These are phyloP conservation scores for Rhipidocladum racemiflorum DNA, from an alignment of 176 grass and related monocot species.

Conservation along the genomic window DNA sequence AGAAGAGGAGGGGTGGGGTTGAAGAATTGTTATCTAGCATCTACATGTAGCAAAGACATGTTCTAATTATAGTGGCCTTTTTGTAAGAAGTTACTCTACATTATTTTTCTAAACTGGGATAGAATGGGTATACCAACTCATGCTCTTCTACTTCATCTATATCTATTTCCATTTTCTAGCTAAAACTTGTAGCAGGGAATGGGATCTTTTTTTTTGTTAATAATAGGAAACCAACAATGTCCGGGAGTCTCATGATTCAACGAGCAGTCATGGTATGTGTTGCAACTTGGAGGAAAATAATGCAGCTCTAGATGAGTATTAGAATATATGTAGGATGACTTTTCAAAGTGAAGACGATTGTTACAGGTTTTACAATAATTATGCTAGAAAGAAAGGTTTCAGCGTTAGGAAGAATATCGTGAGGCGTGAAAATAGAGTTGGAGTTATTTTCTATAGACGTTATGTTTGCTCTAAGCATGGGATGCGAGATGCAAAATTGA, in stretches of 20 bases:
- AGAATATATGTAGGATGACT: neutral
- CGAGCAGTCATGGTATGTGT: neutral
- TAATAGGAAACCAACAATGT: no score
- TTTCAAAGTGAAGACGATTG: neutral
- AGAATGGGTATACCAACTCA: neutral
- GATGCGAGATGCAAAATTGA: no score
- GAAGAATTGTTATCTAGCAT: neutral
- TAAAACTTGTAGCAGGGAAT: neutral
- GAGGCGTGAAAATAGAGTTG: neutral
- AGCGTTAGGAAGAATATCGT: neutral
- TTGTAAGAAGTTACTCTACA: no score
- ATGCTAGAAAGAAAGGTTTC: neutral
- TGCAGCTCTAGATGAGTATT: neutral
- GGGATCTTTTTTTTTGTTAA: neutral
- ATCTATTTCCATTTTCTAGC: neutral
- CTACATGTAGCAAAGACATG: neutral
- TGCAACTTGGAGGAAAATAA: neutral
- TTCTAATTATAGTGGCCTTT: neutral
- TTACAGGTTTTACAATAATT: conserved; percentile 2
- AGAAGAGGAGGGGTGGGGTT: neutral
- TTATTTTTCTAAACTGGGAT: neutral
- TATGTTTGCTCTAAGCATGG: no score
- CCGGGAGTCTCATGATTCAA: no score
- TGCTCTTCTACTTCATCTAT: neutral
- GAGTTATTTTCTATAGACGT: neutral